Conservation (phyloP, 805 yeast genomes). For the Saccharomycopsis sp. region DNA sequence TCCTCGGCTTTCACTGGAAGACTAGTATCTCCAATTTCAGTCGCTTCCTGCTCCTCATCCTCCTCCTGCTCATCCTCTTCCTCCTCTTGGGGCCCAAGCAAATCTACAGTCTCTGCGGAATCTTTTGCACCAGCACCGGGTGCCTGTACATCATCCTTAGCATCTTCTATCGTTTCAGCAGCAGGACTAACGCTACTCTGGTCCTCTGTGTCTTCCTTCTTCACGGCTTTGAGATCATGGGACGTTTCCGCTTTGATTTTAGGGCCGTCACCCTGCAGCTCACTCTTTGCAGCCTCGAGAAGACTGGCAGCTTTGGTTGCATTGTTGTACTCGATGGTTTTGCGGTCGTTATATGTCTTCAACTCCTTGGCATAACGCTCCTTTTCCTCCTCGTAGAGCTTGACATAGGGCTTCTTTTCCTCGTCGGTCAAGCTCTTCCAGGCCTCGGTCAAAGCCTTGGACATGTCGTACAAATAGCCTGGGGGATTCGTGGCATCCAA, state of each 20-base stretch:
- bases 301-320: conserved; percentile 4
- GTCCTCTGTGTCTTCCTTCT: background rate
- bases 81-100: background rate
- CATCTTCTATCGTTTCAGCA: background rate
- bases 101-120: background rate
- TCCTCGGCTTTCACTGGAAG: background rate
- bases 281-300: conserved; percentile 4
- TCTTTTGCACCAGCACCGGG: background rate
- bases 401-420: conserved; percentile 64
- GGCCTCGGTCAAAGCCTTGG: conserved; percentile 73
- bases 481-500: conserved; percentile 42
- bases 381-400: conserved; percentile 71
- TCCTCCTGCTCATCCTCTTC: conserved; percentile 1
- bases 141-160: background rate
- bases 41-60: background rate
- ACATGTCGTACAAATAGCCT: conserved; percentile 54
- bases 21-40: background rate
- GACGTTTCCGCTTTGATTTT: background rate
- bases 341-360: conserved; percentile 39
- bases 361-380: conserved; percentile 69
- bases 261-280: background rate
- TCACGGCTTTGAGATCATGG: background rate
- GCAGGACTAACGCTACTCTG: background rate
- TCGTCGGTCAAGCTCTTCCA: conserved; percentile 74
- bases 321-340: conserved; percentile 6